A percentile compares a stretch with the other conserved stretches of the same genome.
Conservation (phyloP, 768 basidiomycete genomes). For the Naganishia randhawae region DNA sequence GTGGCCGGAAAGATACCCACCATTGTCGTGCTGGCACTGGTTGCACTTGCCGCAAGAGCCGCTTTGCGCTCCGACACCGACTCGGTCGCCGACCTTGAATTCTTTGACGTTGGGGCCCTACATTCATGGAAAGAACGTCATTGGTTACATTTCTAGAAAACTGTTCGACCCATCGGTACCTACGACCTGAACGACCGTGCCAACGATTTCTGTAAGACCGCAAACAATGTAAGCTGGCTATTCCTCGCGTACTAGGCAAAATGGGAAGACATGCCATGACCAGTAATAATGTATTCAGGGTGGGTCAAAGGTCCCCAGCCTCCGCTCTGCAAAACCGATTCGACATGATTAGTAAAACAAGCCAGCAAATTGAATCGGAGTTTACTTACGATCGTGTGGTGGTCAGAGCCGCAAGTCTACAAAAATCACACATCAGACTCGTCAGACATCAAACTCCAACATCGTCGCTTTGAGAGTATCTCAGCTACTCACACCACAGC, state of each 20-base stretch:
- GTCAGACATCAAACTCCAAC: not conserved
- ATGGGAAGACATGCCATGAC: slow-evolving; percentile 34
- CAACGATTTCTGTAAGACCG: slow-evolving; percentile 40
- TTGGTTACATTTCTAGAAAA: not conserved
- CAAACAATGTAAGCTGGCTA: not conserved
- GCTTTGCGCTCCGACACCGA: slow-evolving; percentile 58
- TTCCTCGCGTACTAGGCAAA: not conserved
- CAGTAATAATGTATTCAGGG: slow-evolving; percentile 40
- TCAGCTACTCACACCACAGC: slow-evolving; percentile 45
- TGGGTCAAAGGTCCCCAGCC: slow-evolving; percentile 47
- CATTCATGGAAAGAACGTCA: not conserved
- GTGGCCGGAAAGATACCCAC: slow-evolving; percentile 38
- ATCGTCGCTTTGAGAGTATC: not conserved
- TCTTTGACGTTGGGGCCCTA: slow-evolving; percentile 42
- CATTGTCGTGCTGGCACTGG: slow-evolving; percentile 33
- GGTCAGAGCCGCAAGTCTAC: slow-evolving; percentile 33
- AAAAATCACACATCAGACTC: not conserved
- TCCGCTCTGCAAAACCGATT: slow-evolving; percentile 31
- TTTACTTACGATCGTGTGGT: slow-evolving; percentile 44
- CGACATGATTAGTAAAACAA: not conserved
- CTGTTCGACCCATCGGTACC: not conserved
- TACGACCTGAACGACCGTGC: slow-evolving; percentile 46
- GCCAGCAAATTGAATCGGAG: not conserved
- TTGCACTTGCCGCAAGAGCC: slow-evolving; percentile 55
- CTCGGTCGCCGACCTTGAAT: slow-evolving; percentile 58